Evolutionary conservation across 2,329 filamentous ascomycete genomes (phyloP).

Genomic region (Aspergillus intermedius): DNA sequence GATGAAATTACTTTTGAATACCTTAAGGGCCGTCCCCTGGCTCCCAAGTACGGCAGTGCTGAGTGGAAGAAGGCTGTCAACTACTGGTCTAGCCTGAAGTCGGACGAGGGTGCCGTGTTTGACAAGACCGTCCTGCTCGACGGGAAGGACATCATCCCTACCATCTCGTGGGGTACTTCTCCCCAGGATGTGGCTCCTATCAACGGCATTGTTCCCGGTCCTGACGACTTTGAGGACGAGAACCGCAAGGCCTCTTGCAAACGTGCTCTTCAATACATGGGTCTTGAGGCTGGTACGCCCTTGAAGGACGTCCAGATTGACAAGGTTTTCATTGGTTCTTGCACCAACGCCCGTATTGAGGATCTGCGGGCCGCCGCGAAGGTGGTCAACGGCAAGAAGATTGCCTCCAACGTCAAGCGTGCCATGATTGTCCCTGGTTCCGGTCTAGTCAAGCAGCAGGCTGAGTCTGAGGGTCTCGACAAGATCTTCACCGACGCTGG

Average conservation of each 20-base stretch:
- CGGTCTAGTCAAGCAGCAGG: slow-evolving; percentile 85
- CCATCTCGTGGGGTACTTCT: slow-evolving; percentile 93
- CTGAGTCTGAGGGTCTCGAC: slow-evolving; percentile 85
- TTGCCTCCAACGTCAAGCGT: slow-evolving; percentile 82
- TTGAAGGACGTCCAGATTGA: slow-evolving; percentile 91
- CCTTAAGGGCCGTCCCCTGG: slow-evolving; percentile 82
- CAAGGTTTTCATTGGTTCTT: slow-evolving; percentile 97
- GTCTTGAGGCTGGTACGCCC: slow-evolving; percentile 72
- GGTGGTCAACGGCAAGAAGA: slow-evolving; percentile 78
- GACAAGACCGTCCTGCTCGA: slow-evolving; percentile 87
- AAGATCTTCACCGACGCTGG: slow-evolving; percentile 87
- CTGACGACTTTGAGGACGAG: slow-evolving; percentile 75
- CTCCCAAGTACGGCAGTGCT: slow-evolving; percentile 72
- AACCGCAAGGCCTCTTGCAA: slow-evolving; percentile 72
- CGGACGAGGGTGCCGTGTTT: slow-evolving; percentile 81
- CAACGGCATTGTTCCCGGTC: slow-evolving; percentile 80
- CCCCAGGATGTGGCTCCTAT: slow-evolving; percentile 96
- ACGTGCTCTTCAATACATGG: slow-evolving; percentile 93
- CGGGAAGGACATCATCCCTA: slow-evolving; percentile 86
- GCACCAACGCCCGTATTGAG: slow-evolving; percentile 95
- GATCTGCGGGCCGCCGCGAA: slow-evolving; percentile 82
- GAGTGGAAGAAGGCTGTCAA: slow-evolving; percentile 84
- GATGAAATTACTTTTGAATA: slow-evolving; percentile 94
- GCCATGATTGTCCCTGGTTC: slow-evolving; percentile 97
- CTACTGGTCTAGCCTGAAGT: slow-evolving; percentile 82